Evolutionary conservation across 805 yeast species (phyloP).

Genomic region (Candida sonorensis): DNA sequence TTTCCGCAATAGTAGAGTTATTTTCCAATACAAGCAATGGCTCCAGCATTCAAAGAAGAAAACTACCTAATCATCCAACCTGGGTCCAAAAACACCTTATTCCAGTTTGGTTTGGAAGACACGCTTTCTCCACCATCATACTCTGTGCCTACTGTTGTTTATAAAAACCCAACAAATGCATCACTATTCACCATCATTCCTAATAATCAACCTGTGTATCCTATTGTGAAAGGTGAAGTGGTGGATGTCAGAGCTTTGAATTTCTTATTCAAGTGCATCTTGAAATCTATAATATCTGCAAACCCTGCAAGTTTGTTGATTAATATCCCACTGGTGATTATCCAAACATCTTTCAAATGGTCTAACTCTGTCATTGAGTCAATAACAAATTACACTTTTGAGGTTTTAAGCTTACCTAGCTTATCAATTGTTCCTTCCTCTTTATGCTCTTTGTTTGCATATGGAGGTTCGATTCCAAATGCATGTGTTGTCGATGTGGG

Average conservation of each 20-base stretch:
- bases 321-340: slow-evolving; percentile 60
- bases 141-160: slow-evolving; percentile 70
- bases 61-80: slow-evolving; percentile 56
- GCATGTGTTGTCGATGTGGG: slow-evolving; percentile 81
- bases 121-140: slow-evolving; percentile 68
- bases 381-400: slow-evolving; percentile 71
- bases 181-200: slow-evolving; percentile 31
- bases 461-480: slow-evolving; percentile 49
- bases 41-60: slow-evolving; percentile 29
- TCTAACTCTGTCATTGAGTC: slow-evolving; percentile 58
- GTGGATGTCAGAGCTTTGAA: slow-evolving; percentile 65
- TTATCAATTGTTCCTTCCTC: slow-evolving; percentile 64
- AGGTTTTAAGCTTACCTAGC: slow-evolving; percentile 63
- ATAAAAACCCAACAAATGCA: slow-evolving; percentile 20
- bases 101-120: slow-evolving; percentile 75
- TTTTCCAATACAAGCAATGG: slow-evolving; percentile 20
- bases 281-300: slow-evolving; percentile 39
- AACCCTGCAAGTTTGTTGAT: slow-evolving; percentile 21
- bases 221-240: slow-evolving; percentile 60
- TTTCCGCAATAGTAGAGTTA: too few species aligned
- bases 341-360: slow-evolving; percentile 62
- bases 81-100: slow-evolving; percentile 68
- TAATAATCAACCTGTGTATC: slow-evolving; percentile 42
- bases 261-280: slow-evolving; percentile 46
- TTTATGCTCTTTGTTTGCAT: slow-evolving; percentile 66